A percentile compares a stretch with the other conserved stretches of the same genome.
Conservation (phyloP, 2,329 filamentous ascomycete genomes). For the Chalara sp. region DNA sequence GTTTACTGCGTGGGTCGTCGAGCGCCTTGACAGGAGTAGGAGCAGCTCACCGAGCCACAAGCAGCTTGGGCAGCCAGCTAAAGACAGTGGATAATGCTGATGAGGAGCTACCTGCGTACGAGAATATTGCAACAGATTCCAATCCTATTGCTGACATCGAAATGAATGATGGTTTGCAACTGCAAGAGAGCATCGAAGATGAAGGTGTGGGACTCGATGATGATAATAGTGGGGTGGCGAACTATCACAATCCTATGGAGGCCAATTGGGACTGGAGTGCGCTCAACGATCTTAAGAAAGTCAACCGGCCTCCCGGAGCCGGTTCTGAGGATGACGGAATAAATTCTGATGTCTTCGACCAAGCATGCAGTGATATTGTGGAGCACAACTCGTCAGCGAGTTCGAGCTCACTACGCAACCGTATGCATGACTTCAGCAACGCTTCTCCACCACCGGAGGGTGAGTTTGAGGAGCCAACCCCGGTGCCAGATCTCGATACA, state of each 20-base stretch:
- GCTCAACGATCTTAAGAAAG: conserved; percentile 9
- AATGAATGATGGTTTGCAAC: conserved; percentile 18
- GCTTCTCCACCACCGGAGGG: conserved; percentile 14
- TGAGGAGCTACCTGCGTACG: conserved; percentile 20
- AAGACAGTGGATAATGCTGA: conserved; percentile 20
- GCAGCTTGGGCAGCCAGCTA: conserved; percentile 46
- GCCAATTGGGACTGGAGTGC: conserved; percentile 14
- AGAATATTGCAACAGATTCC: conserved; percentile 13
- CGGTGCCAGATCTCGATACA: conserved; percentile 23
- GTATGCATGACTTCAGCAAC: conserved; percentile 21
- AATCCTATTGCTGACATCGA: conserved; percentile 7
- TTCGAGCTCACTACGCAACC: conserved; percentile 10
- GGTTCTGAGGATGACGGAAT: conserved; percentile 15
- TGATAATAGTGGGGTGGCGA: conserved; percentile 10
- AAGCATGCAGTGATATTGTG: conserved; percentile 21
- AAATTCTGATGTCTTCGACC: conserved; percentile 8
- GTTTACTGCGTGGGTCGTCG: conserved; percentile 64
- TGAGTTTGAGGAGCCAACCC: conserved; percentile 17
- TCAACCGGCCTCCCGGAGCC: conserved; percentile 17
- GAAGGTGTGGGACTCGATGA: conserved; percentile 16
- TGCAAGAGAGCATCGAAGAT: conserved; percentile 18
- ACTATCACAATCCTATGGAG: not conserved
- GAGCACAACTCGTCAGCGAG: conserved; percentile 25
- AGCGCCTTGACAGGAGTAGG: conserved; percentile 73
- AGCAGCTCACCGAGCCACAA: conserved; percentile 60